A percentile compares a stretch with the other conserved stretches of the same genome.
Conservation (phyloP, 441 rosid species). For the Metrosideros polymorpha region DNA sequence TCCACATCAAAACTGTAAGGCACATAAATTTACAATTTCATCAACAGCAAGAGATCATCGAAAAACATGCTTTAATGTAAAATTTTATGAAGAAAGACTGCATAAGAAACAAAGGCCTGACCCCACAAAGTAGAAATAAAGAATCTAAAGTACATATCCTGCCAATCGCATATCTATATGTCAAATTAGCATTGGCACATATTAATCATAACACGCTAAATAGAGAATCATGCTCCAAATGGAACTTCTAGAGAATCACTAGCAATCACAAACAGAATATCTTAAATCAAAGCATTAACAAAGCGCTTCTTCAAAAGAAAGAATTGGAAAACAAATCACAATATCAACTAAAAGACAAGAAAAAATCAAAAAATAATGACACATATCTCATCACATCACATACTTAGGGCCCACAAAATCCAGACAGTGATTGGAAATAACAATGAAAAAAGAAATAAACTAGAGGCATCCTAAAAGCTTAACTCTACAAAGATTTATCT, state of each 20-base stretch:
- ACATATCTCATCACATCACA: background rate
- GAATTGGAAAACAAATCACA: background rate
- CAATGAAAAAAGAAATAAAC: background rate
- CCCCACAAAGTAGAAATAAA: background rate
- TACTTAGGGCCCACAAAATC: background rate
- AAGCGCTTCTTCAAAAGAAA: background rate
- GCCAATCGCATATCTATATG: background rate
- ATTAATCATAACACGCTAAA: background rate
- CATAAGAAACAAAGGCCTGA: background rate
- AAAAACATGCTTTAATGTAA: background rate
- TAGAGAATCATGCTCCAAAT: background rate
- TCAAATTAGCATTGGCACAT: background rate
- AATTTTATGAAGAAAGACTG: background rate
- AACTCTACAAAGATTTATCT: background rate
- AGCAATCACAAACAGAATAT: background rate
- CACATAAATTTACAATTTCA: background rate
- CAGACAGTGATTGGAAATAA: background rate
- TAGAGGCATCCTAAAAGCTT: background rate
- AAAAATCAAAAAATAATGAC: background rate
- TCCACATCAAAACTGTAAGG: slow-evolving; percentile 66
- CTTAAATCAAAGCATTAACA: background rate
- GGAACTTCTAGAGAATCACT: background rate
- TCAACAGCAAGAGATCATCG: background rate
- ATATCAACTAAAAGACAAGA: background rate
- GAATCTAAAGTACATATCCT: background rate